Base-by-base conservation (phyloP, 202 grass and related monocot species). In the Hordeum pubiflorum region DNA sequence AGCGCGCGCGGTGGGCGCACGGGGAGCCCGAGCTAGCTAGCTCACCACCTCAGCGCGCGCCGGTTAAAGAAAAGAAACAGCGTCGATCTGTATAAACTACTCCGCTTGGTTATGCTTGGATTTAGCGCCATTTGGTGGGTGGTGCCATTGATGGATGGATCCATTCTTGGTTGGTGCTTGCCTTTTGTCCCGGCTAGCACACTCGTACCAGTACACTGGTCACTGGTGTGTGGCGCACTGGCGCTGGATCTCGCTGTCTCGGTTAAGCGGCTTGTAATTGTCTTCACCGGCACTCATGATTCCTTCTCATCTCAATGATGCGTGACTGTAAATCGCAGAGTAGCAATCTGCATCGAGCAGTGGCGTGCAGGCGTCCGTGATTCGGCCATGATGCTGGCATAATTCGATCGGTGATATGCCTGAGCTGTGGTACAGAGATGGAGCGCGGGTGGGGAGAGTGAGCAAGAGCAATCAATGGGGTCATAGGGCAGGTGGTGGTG, bases 61-160 rank as follows among this genome's bases (percentile, higher is more conserved):
- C 33, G 34, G 9, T 10, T 65, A 17, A 11, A 29, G 31, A 32
- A 64, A 29, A 32, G 39, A 41, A 10, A 32, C 8, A 17, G 12
- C 18, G 18, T 21, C 12, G 66, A 69, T 13, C 36, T 21, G 10
- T 32, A 2, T 32, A 29, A 29, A 29, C 27, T 29, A 29, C 24
- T 26, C 24, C 24, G 27, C 44, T 48, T 39, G 9, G 63, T 22
- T 39, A 10, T 1, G 34, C 6, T 15, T 69, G 14, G 62, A 46
- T 20, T 29, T 64, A 63, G 79, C 17, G 72, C 82, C 12, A 31
- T 76, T 57, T 57, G 58, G 64, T 61, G 50, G 48, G 59, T 73
- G 80, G 80, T 68, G 78, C 70, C 78, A 71, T 46, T 71, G 67
- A 79, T 72, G 24, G 39, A 68, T 58, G 14, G 11, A 63, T n/a